Evolutionary conservation across 495 filamentous ascomycete species (phyloP).

Genomic region (Cladorrhinum samala): DNA sequence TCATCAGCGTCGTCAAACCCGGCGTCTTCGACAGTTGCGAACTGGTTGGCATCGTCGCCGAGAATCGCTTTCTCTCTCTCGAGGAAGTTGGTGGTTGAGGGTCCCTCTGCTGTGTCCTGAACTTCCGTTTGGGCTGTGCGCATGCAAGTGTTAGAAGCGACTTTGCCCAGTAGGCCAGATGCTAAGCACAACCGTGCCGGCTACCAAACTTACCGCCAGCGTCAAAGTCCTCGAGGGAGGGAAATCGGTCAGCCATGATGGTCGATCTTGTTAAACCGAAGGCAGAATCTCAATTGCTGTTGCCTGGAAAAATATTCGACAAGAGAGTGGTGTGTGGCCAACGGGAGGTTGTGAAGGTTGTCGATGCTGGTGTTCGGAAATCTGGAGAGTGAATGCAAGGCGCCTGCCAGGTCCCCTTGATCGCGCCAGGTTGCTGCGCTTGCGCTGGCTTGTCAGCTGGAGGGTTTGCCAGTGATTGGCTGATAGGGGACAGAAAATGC

Average conservation of each 20-base stretch:
- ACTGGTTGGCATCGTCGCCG: slow-evolving; percentile 89
- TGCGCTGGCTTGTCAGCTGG: slow-evolving; percentile 1
- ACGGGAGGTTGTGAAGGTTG: neutral
- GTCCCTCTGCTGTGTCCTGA: slow-evolving; percentile 33
- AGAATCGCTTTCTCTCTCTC: slow-evolving; percentile 80
- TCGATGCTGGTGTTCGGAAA: neutral
- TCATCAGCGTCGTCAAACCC: slow-evolving; percentile 61
- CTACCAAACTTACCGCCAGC: slow-evolving; percentile 66
- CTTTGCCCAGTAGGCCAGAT: slow-evolving; percentile 5
- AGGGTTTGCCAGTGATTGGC: neutral
- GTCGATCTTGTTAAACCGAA: neutral
- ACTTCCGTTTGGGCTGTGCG: slow-evolving; percentile 39
- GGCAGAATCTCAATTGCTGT: neutral
- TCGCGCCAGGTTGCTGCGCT: slow-evolving; percentile 13
- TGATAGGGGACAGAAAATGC: slow-evolving; percentile 1
- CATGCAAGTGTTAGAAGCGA: slow-evolving; percentile 22
- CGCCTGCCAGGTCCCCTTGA: slow-evolving; percentile 3
- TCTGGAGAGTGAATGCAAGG: slow-evolving; percentile 3
- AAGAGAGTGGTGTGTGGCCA: neutral
- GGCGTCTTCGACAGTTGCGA: slow-evolving; percentile 72
- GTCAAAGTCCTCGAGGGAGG: slow-evolving; percentile 92
- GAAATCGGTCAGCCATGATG: slow-evolving; percentile 91
- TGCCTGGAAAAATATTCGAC: neutral
- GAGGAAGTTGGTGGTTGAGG: slow-evolving; percentile 71
- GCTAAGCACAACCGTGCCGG: slow-evolving; percentile 6